phyloP scores from a whole-genome alignment of 1,284 basidiomycete species.

The Ceratobasidium theobromae region DNA sequence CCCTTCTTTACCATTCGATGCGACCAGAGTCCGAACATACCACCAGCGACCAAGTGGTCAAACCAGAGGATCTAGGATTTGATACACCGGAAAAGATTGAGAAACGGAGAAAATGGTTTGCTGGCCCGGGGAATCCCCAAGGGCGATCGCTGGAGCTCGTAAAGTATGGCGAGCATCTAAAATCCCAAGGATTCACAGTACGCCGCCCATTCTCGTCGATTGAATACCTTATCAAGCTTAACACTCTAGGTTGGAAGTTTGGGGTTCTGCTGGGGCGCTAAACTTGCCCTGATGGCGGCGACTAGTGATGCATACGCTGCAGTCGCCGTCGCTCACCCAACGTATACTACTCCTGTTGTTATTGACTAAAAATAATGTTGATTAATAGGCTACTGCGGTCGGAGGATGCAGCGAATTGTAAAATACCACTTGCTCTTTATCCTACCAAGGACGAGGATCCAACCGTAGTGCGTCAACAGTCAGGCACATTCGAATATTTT shows the following conservation, averaged over 20 bases:
- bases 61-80: background rate
- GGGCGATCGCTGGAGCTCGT: background rate
- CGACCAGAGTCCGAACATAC: background rate
- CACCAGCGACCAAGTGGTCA: slow-evolving; percentile 2
- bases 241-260: slow-evolving; percentile 11
- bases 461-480: background rate
- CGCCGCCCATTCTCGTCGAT: too few relatives aligned
- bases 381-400: slow-evolving; percentile 1
- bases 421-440: slow-evolving; percentile 5
- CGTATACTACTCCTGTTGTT: background rate
- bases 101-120: background rate
- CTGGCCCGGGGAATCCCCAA: background rate
- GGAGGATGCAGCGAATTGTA: slow-evolving; percentile 22
- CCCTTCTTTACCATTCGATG: background rate
- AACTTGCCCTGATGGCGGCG: background rate
- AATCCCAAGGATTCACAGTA: slow-evolving; percentile 13
- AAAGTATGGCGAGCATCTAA: slow-evolving; percentile 4
- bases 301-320: background rate
- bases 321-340: slow-evolving; percentile 4
- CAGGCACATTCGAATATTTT: too few relatives aligned
- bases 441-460: slow-evolving; percentile 6
- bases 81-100: background rate
- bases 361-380: background rate
- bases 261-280: slow-evolving; percentile 18
- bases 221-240: too few relatives aligned